Evolutionary conservation across 768 basidiomycete species (phyloP).

Genomic region (Neoboletus subvelutipes): DNA sequence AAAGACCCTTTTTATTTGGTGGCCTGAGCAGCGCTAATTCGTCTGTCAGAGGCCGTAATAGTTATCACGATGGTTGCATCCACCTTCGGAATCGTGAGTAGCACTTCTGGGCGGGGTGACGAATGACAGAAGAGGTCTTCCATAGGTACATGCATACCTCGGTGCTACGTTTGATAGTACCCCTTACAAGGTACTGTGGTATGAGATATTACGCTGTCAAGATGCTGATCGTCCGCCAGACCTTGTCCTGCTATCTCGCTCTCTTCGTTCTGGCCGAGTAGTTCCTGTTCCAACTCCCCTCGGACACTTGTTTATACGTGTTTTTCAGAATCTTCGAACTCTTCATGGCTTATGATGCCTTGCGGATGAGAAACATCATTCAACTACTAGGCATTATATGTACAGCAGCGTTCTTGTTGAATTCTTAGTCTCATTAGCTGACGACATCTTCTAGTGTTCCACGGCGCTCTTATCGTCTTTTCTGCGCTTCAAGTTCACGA

Average conservation of each 20-base stretch:
- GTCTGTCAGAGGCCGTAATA: slow-evolving; percentile 61
- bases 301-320: neutral
- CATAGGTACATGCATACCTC: slow-evolving; percentile 47
- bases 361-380: slow-evolving; percentile 73
- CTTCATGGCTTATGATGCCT: slow-evolving; percentile 80
- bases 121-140: slow-evolving; percentile 6
- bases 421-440: slow-evolving; percentile 1
- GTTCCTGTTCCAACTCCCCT: slow-evolving; percentile 19
- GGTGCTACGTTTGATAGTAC: slow-evolving; percentile 16
- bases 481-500: slow-evolving; percentile 77
- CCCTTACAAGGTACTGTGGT: slow-evolving; percentile 51
- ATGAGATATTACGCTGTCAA: neutral
- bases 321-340: slow-evolving; percentile 70
- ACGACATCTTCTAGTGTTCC: slow-evolving; percentile 50
- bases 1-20: neutral
- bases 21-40: slow-evolving; percentile 1
- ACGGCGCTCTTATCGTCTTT: slow-evolving; percentile 69
- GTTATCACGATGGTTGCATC: slow-evolving; percentile 75
- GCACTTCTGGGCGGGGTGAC: neutral
- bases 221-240: slow-evolving; percentile 41
- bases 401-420: slow-evolving; percentile 34
- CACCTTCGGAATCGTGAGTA: slow-evolving; percentile 61
- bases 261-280: slow-evolving; percentile 83
- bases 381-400: slow-evolving; percentile 73
- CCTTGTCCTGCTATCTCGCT: slow-evolving; percentile 81